Conservation (phyloP, 306 rosid species). For the Rosa rugosa region DNA sequence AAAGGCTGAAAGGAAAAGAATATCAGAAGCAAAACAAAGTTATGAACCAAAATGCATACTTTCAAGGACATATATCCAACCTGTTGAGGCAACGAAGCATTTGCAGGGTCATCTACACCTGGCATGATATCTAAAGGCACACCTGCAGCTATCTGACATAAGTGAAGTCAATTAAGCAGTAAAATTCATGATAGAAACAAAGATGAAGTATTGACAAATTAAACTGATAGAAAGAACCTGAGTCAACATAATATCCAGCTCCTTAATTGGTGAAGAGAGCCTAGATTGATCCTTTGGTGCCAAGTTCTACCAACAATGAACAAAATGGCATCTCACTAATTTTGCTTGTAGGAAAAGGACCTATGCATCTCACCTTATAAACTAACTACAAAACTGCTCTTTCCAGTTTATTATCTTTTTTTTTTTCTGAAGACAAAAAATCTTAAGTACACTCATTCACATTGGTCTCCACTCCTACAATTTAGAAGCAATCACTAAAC, state of each 20-base stretch:
- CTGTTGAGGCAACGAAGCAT: constrained; percentile 92
- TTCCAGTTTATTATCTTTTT: not conserved
- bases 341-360: not conserved
- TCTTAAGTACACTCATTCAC: not conserved
- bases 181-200: constrained; percentile 17
- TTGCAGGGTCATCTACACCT: constrained; percentile 85
- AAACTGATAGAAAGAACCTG: constrained; percentile 57
- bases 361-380: not conserved
- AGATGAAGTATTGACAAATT: constrained; percentile 11
- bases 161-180: constrained; percentile 29
- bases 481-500: not conserved
- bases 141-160: constrained; percentile 70
- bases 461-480: not conserved
- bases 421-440: not conserved
- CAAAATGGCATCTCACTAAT: constrained; percentile 10
- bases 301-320: constrained; percentile 55
- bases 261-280: constrained; percentile 76
- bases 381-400: not conserved
- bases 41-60: constrained; percentile 13
- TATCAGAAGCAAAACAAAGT: constrained; percentile 40
- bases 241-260: constrained; percentile 82
- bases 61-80: constrained; percentile 41
- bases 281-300: constrained; percentile 73
- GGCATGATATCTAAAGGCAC: constrained; percentile 96
- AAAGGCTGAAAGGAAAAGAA: constrained; percentile 61